Conservation (phyloP, 129 eudicot genomes). For the Pittosporum tobira region DNA sequence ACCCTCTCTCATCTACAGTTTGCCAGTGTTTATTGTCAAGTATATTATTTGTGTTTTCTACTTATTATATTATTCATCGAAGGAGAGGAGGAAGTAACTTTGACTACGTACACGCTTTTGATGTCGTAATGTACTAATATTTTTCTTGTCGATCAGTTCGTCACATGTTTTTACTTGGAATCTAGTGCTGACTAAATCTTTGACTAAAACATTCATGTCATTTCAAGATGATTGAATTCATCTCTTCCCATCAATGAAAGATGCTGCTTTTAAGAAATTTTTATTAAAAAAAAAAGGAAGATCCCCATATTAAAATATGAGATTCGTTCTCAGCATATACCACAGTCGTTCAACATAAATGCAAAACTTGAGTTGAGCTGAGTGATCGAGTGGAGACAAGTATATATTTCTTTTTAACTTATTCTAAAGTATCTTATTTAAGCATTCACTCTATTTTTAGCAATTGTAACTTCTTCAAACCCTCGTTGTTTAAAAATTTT, state of each 20-base stretch:
- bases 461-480: too few species aligned
- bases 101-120: conserved; percentile 12
- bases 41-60: conserved; percentile 14
- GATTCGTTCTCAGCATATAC: too few species aligned
- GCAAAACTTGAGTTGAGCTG: too few species aligned
- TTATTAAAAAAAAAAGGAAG: neutral
- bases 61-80: too few species aligned
- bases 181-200: conserved; percentile 18
- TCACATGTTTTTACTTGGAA: conserved; percentile 15
- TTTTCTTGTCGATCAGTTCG: conserved; percentile 19
- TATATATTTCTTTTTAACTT: too few species aligned
- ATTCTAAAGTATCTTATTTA: too few species aligned
- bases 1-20: neutral
- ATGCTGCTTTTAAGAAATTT: conserved; percentile 4
- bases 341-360: too few species aligned
- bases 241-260: conserved; percentile 8
- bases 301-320: too few species aligned
- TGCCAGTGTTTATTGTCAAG: neutral
- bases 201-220: neutral
- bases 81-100: conserved; percentile 1
- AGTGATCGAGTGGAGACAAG: too few species aligned
- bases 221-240: neutral
- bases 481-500: too few species aligned
- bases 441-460: too few species aligned
- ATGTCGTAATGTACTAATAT: conserved; percentile 1